Percentiles rank a stretch among this genome's conserved stretches.
Evolutionary conservation across 2,329 filamentous ascomycete genomes (phyloP).

Genomic region (Rhynchosporium secalis): DNA sequence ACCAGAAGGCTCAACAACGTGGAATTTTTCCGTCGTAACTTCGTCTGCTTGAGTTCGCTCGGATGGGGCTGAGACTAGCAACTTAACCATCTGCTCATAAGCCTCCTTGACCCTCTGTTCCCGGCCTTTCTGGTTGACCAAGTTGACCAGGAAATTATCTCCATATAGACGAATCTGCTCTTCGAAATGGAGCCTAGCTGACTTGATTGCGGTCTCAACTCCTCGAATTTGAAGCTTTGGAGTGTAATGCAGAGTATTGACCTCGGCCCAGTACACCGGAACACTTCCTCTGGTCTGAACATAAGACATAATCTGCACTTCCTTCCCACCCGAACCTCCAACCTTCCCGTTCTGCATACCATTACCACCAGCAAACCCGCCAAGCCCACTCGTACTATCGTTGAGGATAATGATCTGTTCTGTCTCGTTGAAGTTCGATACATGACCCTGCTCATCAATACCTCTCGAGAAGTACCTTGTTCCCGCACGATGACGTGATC

Average conservation of each 20-base stretch:
- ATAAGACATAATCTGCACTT: slow-evolving; percentile 89
- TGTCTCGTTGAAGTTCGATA: slow-evolving; percentile 99
- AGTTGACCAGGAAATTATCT: slow-evolving; percentile 94
- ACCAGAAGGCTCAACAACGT: slow-evolving; percentile 66
- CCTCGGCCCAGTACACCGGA: slow-evolving; percentile 92
- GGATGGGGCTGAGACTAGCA: slow-evolving; percentile 67
- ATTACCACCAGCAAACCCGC: slow-evolving; percentile 76
- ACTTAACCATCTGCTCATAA: slow-evolving; percentile 86
- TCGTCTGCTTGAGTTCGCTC: slow-evolving; percentile 66
- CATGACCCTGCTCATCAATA: slow-evolving; percentile 88
- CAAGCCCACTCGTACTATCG: slow-evolving; percentile 70
- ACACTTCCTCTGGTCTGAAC: slow-evolving; percentile 97
- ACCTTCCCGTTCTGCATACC: slow-evolving; percentile 74
- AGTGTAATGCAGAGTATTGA: slow-evolving; percentile 90
- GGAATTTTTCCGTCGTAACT: slow-evolving; percentile 76
- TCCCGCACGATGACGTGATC: slow-evolving; percentile 84
- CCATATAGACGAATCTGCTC: slow-evolving; percentile 94
- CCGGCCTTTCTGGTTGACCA: slow-evolving; percentile 94
- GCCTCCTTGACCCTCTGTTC: slow-evolving; percentile 88
- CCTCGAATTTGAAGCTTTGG: slow-evolving; percentile 86
- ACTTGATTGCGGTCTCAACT: slow-evolving; percentile 75
- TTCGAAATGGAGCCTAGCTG: slow-evolving; percentile 83
- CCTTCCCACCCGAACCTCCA: slow-evolving; percentile 59
- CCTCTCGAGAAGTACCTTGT: slow-evolving; percentile 95
- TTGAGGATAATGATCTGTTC: slow-evolving; percentile 91